phyloP scores from a whole-genome alignment of 805 yeast species.

The Kregervanrija pseudodelftensis region DNA sequence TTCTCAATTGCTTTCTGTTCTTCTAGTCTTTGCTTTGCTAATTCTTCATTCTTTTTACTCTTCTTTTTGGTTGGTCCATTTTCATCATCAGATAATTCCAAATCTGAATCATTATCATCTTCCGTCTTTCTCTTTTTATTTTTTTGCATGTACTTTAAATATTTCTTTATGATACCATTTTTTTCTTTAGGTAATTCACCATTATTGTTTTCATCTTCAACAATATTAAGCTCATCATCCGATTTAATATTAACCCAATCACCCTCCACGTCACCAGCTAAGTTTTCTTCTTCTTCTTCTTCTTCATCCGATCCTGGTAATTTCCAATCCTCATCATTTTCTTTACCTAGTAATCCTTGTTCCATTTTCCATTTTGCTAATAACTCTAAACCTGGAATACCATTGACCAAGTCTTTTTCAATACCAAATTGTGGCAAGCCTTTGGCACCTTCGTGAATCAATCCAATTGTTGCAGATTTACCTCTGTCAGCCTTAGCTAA shows the following conservation, averaged over 20 bases:
- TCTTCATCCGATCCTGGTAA: conserved; percentile 49
- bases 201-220: conserved; percentile 37
- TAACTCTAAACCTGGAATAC: conserved; percentile 87
- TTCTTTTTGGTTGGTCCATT: conserved; percentile 28
- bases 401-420: conserved; percentile 53
- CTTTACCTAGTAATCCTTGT: conserved; percentile 46
- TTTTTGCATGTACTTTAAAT: conserved; percentile 26
- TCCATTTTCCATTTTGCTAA: conserved; percentile 78
- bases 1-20: conserved; percentile 50
- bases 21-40: conserved; percentile 21
- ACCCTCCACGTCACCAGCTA: conserved; percentile 62
- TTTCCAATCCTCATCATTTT: conserved; percentile 55
- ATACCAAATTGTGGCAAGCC: conserved; percentile 65
- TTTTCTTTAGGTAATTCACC: conserved; percentile 28
- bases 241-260: conserved; percentile 83
- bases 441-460: conserved; percentile 50
- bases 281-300: conserved; percentile 40
- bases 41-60: conserved; percentile 25
- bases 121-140: conserved; percentile 26
- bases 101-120: conserved; percentile 36
- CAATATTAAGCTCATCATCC: conserved; percentile 61
- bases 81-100: conserved; percentile 43
- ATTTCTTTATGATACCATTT: conserved; percentile 28
- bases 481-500: conserved; percentile 86
- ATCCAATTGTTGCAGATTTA: conserved; percentile 77